Evolutionary conservation across 768 basidiomycete species (phyloP).

Genomic region (Lepiota brunneoincarnata): DNA sequence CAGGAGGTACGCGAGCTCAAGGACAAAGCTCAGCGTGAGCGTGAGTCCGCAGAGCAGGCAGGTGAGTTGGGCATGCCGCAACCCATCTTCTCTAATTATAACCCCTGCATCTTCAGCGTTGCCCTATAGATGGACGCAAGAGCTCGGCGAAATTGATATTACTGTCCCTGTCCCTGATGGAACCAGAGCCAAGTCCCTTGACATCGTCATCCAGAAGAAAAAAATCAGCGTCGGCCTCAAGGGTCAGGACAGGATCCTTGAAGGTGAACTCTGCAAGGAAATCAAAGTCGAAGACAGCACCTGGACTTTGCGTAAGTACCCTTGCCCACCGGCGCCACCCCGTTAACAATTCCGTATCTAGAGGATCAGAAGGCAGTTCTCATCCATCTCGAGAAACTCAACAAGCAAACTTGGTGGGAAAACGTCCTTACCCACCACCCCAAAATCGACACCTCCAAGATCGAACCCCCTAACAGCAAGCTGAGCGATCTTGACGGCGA

Average conservation of each 20-base stretch:
- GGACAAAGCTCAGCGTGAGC: slow-evolving; percentile 65
- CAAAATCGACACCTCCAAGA: slow-evolving; percentile 95
- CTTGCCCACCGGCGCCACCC: neutral
- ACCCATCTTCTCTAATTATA: slow-evolving; percentile 18
- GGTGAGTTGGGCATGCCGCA: slow-evolving; percentile 45
- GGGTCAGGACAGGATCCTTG: slow-evolving; percentile 79
- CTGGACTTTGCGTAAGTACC: slow-evolving; percentile 82
- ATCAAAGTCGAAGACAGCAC: slow-evolving; percentile 96
- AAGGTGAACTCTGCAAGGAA: slow-evolving; percentile 90
- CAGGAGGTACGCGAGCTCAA: slow-evolving; percentile 71
- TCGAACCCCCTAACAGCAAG: slow-evolving; percentile 93
- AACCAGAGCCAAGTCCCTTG: slow-evolving; percentile 76
- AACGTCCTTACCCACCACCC: slow-evolving; percentile 94
- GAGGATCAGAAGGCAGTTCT: slow-evolving; percentile 75
- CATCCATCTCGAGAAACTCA: slow-evolving; percentile 84
- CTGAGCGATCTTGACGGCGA: slow-evolving; percentile 95
- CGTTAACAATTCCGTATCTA: slow-evolving; percentile 24
- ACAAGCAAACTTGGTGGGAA: slow-evolving; percentile 95
- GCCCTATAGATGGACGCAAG: slow-evolving; percentile 91
- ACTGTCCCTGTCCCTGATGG: slow-evolving; percentile 83
- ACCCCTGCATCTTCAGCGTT: slow-evolving; percentile 48
- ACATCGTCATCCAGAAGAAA: slow-evolving; percentile 75
- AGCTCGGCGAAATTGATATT: slow-evolving; percentile 84
- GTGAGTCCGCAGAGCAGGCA: slow-evolving; percentile 80
- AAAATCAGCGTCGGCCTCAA: slow-evolving; percentile 83